These are phyloP conservation scores for Micractinium conductrix DNA, from an alignment of 139 green algal species.

Conservation along the genomic window DNA sequence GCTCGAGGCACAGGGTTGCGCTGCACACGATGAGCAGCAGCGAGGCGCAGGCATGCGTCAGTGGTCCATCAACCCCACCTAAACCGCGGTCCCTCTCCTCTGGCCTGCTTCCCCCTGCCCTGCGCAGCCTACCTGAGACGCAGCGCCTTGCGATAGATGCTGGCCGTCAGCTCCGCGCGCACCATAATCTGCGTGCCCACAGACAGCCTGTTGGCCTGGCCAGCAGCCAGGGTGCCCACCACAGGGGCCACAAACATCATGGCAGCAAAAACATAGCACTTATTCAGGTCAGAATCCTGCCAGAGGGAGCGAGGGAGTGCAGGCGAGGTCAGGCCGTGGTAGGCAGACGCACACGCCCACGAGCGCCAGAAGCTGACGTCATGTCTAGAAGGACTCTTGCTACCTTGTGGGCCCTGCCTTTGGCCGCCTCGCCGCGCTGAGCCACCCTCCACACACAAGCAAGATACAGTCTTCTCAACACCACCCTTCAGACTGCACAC, in stretches of 20 bases:
- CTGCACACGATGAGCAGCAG: too few species aligned
- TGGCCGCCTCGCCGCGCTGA: too few species aligned
- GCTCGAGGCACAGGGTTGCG: too few species aligned
- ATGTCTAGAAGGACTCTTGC: too few species aligned
- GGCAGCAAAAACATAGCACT: conserved; percentile 49
- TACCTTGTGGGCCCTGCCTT: too few species aligned
- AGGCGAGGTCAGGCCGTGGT: too few species aligned
- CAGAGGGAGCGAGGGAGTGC: background rate
- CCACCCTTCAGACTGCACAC: background rate
- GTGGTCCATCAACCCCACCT: background rate
- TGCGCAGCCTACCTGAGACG: conserved; percentile 41
- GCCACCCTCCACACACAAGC: too few species aligned
- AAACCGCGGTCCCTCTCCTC: background rate
- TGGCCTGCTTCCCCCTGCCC: background rate
- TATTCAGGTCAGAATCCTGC: conserved; percentile 20
- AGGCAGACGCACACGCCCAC: too few species aligned
- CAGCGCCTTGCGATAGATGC: conserved; percentile 92
- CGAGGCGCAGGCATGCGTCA: too few species aligned
- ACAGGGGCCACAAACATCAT: conserved; percentile 60
- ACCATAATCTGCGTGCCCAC: conserved; percentile 59
- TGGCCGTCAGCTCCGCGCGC: conserved; percentile 74
- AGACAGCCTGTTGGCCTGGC: conserved; percentile 47
- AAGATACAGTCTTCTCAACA: too few species aligned
- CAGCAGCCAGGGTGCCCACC: conserved; percentile 44
- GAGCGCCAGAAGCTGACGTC: too few species aligned